Evolutionary conservation across 2,329 filamentous ascomycete genomes (phyloP).

Genomic region (Colletotrichum tofieldiae): DNA sequence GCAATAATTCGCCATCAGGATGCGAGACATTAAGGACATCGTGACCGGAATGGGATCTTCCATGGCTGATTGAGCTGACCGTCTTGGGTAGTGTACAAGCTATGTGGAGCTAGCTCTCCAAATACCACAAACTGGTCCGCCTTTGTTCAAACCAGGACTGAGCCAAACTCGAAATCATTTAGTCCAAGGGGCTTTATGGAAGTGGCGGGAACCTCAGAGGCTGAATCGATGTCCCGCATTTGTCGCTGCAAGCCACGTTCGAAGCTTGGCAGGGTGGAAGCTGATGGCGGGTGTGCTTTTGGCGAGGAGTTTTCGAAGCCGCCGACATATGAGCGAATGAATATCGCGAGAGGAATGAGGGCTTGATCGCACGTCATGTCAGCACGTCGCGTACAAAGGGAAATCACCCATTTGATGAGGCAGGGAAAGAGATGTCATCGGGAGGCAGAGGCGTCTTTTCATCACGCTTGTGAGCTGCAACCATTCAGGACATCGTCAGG

Average conservation of each 20-base stretch:
- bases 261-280: slow-evolving; percentile 13
- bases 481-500: slow-evolving; percentile 12
- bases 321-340: not conserved
- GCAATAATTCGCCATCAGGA: slow-evolving; percentile 26
- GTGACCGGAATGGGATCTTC: slow-evolving; percentile 22
- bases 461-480: slow-evolving; percentile 22
- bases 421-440: not conserved
- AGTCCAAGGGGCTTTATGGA: slow-evolving; percentile 3
- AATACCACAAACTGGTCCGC: not conserved
- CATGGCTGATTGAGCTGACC: slow-evolving; percentile 8
- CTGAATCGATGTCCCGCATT: slow-evolving; percentile 11
- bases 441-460: slow-evolving; percentile 15
- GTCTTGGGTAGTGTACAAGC: slow-evolving; percentile 9
- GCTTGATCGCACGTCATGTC: slow-evolving; percentile 23
- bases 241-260: slow-evolving; percentile 10
- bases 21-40: slow-evolving; percentile 18
- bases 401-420: not conserved
- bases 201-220: not conserved
- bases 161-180: not conserved
- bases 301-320: not conserved
- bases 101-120: slow-evolving; percentile 10
- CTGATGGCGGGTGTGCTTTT: not conserved
- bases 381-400: slow-evolving; percentile 13
- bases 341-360: slow-evolving; percentile 10
- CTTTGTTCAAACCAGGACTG: slow-evolving; percentile 17